phyloP scores from a whole-genome alignment of 176 grass and related monocot species.

The Zoysia japonica region DNA sequence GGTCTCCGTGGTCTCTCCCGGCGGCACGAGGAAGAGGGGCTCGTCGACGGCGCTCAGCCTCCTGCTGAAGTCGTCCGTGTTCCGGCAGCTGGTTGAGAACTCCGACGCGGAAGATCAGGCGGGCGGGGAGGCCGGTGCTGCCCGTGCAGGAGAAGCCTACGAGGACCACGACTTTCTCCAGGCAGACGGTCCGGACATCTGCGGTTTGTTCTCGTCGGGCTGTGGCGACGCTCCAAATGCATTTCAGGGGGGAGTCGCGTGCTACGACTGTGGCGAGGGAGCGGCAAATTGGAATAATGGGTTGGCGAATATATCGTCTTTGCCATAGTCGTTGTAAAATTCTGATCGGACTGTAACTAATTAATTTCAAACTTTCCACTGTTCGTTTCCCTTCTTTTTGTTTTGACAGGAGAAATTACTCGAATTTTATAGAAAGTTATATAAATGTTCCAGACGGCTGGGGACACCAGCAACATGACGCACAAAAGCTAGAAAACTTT shows the following conservation, averaged over 20 bases:
- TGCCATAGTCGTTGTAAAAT: not conserved
- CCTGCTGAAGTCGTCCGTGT: slow-evolving; percentile 70
- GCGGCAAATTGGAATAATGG: slow-evolving; percentile 24
- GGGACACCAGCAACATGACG: too few species aligned
- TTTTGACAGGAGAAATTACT: too few species aligned
- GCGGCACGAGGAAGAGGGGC: slow-evolving; percentile 32
- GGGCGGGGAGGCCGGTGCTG: not conserved
- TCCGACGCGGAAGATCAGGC: slow-evolving; percentile 26
- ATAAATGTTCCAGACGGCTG: too few species aligned
- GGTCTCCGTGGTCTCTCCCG: not conserved
- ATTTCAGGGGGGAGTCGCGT: slow-evolving; percentile 17
- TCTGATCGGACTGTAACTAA: not conserved
- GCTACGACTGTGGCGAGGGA: slow-evolving; percentile 19
- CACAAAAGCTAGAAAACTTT: too few species aligned
- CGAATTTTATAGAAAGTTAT: too few species aligned
- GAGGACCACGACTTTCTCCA: slow-evolving; percentile 48
- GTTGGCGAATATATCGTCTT: slow-evolving; percentile 22
- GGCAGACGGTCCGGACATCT: slow-evolving; percentile 30
- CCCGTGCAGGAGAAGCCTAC: slow-evolving; percentile 19
- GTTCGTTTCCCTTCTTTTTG: too few species aligned
- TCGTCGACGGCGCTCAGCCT: slow-evolving; percentile 61
- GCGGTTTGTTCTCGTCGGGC: slow-evolving; percentile 25
- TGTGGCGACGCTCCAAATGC: not conserved
- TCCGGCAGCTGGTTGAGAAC: slow-evolving; percentile 67
- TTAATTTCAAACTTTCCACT: not conserved